Evolutionary conservation across 331 rosid genomes (phyloP).

Genomic region (Malus hybrid): DNA sequence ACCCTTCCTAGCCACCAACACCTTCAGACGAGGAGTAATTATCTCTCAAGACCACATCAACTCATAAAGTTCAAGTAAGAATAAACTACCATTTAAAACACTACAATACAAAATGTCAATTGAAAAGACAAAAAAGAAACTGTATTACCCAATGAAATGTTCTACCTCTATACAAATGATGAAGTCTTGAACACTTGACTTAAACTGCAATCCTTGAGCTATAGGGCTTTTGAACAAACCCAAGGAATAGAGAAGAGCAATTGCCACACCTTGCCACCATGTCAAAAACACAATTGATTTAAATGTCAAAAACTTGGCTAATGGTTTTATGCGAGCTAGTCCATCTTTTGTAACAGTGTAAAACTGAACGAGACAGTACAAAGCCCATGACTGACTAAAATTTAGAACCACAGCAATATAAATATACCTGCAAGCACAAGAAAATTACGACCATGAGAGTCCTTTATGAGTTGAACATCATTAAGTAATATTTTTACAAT

Average conservation of each 20-base stretch:
- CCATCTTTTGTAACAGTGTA: conserved; percentile 82
- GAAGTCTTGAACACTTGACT: conserved; percentile 97
- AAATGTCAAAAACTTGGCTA: conserved; percentile 92
- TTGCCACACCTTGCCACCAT: conserved; percentile 99
- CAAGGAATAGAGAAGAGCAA: conserved; percentile 71
- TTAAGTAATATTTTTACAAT: background rate
- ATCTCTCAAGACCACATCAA: background rate
- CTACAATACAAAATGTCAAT: background rate
- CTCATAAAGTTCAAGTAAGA: background rate
- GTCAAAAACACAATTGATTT: conserved; percentile 96
- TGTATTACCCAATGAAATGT: background rate
- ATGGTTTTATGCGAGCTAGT: conserved; percentile 84
- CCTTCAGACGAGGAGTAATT: background rate
- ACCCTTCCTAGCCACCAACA: background rate
- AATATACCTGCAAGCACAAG: conserved; percentile 64
- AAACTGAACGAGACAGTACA: conserved; percentile 96
- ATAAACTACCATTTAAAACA: background rate
- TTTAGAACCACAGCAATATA: conserved; percentile 91
- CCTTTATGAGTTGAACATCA: conserved; percentile 1
- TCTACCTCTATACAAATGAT: conserved; percentile 95
- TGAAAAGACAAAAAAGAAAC: background rate
- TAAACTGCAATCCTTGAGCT: conserved; percentile 84
- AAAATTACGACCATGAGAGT: conserved; percentile 22
- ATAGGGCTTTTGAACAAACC: conserved; percentile 91
- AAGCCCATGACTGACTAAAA: conserved; percentile 98